Base-by-base conservation (phyloP, 2,329 filamentous ascomycete genomes). In the Exophiala xenobiotica region DNA sequence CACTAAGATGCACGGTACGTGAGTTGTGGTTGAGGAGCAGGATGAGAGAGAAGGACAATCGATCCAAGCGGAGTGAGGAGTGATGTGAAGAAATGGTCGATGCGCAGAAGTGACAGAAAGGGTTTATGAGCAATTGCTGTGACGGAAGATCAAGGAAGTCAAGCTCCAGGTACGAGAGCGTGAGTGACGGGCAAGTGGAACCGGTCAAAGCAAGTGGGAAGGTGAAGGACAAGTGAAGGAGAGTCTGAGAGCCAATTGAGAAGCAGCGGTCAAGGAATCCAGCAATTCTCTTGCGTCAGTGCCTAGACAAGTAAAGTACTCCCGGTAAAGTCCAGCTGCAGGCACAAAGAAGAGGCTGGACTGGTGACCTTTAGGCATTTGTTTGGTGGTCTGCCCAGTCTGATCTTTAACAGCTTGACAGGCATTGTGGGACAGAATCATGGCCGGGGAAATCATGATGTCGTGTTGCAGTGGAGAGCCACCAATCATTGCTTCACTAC, bases 1-100 rank as follows among this genome's bases (percentile, higher is more conserved):
- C 52, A 57, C 51, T 49, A 57, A 41, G 46, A 58, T 55, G 55
- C 52, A 58, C 55, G 33, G 49, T 58, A 58, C 45, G 49, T 39
- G 46, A 46, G 46, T 22, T 31, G 48, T 37, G 26, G 18, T 14
- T 35, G 31, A 16, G 31, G 6, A 16, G 31, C 31, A 38, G 40
- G 44, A 49, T 45, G 38, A 38, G 47, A 35, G 37, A 27, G 16
- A 31, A 33, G 50, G 52, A 53, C 41, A 42, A 46, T 9, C 49
- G 46, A 41, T 54, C 23, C 40, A 54, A 46, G 33, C 19, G 37
- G 42, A 50, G 35, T 23, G 46, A 33, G 37, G 43, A 48, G 48
- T 33, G 33, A 33, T 24, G 35, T 40, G 45, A 46, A 35, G 42
- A 18, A 43, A 37, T 14, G 26, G 19, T 31, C 42, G 42, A 31